Evolutionary conservation across 2,329 filamentous ascomycete species (phyloP), one percentile per base, ranked within the genome.

Genomic region (Alternaria consortialis): DNA sequence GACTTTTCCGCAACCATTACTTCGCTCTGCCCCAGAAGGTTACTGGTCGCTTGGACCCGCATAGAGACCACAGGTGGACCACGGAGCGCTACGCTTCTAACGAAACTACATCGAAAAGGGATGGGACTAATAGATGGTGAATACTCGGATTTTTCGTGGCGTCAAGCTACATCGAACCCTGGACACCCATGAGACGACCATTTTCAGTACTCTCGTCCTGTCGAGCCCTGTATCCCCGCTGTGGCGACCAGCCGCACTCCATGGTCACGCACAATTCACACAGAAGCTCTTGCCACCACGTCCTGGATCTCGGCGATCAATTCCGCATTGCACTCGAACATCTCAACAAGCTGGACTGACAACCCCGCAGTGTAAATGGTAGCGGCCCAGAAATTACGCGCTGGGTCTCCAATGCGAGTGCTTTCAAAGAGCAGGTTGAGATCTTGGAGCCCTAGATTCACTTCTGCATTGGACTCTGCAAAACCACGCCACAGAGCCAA

Each of bases 381-480:
- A 29, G 8, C 31, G 12, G 13, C 31, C 53, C 58, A 60, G 20
- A 52, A 52, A 13, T 20, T 13, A 5, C 46, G 53, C 27, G 53
- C 58, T 17, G 53, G 46, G 20, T 60, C 53, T 13, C 8, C 39
- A 15, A 9, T 17, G n/a, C 29, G n/a, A 9, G 58, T 60, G 34
- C 12, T 40, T 9, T 56, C 39, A 34, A 60, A 60, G 17, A 60
- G 46, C 17, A 56, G 34, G 17, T 57, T 60, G 7, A 60, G 53
- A 7, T 46, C 47, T 15, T 56, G 40, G 34, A 57, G 25, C 23
- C n/a, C 40, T 20, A 52, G 5, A 27, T 56, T 32, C 5, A 60
- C 17, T 17, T 56, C 46, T 23, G 34, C 34, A 8, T 40, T 46
- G 13, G 39, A 36, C 9, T 34, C 39, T 3, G 32, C 36, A 3